Base-by-base conservation (phyloP, 1,284 basidiomycete species). In the Meira nashicola region DNA sequence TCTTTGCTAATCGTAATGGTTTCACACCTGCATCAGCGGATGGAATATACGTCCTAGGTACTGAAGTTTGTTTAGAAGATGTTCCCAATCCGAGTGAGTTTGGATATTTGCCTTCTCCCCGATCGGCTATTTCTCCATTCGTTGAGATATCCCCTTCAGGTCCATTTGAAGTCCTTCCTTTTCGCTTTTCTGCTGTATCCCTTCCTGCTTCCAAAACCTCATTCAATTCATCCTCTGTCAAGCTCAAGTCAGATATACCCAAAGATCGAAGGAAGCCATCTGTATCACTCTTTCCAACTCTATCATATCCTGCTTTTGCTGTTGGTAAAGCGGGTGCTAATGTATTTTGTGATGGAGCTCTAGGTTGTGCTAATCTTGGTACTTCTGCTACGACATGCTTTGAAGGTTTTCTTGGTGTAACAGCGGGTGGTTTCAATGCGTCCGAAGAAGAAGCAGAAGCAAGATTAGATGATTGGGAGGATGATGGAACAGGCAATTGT, bases 191-290 rank as follows among this genome's bases (percentile, higher is more conserved):
- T 41, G 58, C 43, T 33, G 33, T n/a, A 49, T 62, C 17, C 39
- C 62, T 57, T 21, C 55, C 25, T 37, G n/a, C 47, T 11, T 37
- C 65, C 14, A 62, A 55, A 11, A 62, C 25, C 21, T 73, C 73
- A 14, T 64, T 60, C 15, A 76, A 25, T 3, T 70, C 65, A 3
- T 64, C 61, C 12, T 70, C 70, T 17, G 63, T 60, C n/a, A 73
- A 64, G 17, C 44, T 47, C 21, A 59, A 38, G 6, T 43, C 57
- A n/a, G 53, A 47, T 25, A 56, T 39, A 37, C 68, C 64, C 37
- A 78, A 65, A 17, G 65, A 55, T 11, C 52, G 56, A 41, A 78
- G 62, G 54, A 77, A 66, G 6, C 73, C 63, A 46, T 77, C 74
- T 6, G 70, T 69, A 43, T 67, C 64, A 14, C 60, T 63, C 37